Evolutionary conservation across 2,329 filamentous ascomycete genomes (phyloP).

Genomic region (Berkeleyomyces basicola): DNA sequence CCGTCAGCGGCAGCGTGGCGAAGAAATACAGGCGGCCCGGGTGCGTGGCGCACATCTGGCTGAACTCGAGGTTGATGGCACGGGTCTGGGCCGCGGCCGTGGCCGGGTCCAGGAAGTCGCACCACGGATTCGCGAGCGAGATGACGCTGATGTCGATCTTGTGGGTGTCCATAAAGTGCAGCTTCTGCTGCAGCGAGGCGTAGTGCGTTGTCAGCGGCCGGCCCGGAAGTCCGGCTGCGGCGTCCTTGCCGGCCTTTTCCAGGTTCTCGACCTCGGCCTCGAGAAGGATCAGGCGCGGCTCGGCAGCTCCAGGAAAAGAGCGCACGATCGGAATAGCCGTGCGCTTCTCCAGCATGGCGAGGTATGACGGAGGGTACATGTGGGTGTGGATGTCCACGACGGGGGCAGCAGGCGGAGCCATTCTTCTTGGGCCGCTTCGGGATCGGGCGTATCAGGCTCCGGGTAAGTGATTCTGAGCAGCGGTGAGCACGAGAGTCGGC

Average conservation of each 20-base stretch:
- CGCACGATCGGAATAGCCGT: constrained; percentile 53
- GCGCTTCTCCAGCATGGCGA: constrained; percentile 42
- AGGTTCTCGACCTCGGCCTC: constrained; percentile 31
- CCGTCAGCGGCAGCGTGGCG: constrained; percentile 62
- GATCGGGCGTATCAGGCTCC: background rate
- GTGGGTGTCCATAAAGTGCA: constrained; percentile 78
- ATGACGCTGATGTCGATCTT: constrained; percentile 69
- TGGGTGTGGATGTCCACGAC: constrained; percentile 54
- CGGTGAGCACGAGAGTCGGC: background rate
- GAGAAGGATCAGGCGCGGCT: constrained; percentile 51
- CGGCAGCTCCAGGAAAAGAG: constrained; percentile 38
- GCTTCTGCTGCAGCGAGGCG: constrained; percentile 61
- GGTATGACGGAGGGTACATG: constrained; percentile 50
- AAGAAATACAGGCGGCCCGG: constrained; percentile 66
- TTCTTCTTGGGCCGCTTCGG: constrained; percentile 14
- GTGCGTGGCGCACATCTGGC: constrained; percentile 49
- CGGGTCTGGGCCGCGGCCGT: constrained; percentile 33
- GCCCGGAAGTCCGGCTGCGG: constrained; percentile 40
- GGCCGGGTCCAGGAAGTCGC: constrained; percentile 58
- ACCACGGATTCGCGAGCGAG: constrained; percentile 83
- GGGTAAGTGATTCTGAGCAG: background rate
- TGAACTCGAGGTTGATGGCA: constrained; percentile 63
- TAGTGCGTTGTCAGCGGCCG: constrained; percentile 73
- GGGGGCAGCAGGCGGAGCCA: constrained; percentile 22
- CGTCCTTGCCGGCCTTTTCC: constrained; percentile 35